Evolutionary conservation across 345 rosid genomes (phyloP), one percentile per base, ranked within the genome.

Genomic region (Eutrema yunnanense): DNA sequence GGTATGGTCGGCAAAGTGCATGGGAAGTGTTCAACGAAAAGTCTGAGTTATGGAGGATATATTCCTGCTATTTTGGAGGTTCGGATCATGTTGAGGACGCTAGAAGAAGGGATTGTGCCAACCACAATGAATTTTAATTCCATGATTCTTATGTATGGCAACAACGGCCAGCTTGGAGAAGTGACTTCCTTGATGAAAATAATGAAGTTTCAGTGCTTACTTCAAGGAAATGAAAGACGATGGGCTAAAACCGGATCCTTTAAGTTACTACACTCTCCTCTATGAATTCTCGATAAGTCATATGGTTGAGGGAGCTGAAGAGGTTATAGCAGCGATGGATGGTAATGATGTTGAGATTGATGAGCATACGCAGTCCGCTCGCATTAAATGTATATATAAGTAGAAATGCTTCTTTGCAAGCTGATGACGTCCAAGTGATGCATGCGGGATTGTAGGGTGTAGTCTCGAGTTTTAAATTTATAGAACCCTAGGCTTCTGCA

Each of bases 91-190:
- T 82, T 66, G 32, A 79, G 26, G 81, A 91, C 89, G 97, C 82
- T 91, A 6, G 81, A 74, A 65, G 87, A 84, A 82, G 92, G 92
- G 51, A 81, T 85, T 73, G 81, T 80, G 66, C 97, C 93, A 13
- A 91, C 92, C 9, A 89, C 93, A 0, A 93, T 89, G 78, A 94
- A 93, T 75, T 90, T 88, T 74, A 94, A 94, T 56, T 86, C 93
- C 2, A 81, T 94, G 89, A 89, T 94, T 73, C 93, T 89, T 82
- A 87, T 88, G 9, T 88, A 71, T 74, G 97, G 97, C 48, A 94
- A 83, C 71, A 72, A 86, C 14, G 89, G 88, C 55, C 82, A 76
- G 78, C 82, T 87, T 40, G 84, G 81, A 19, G 95, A 89, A 81
- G 90, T 86, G 68, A 71, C 79, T 69, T 79, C 81, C 5, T 78